Conservation (phyloP, 2,329 filamentous ascomycete species). For the Didymella sp. region DNA sequence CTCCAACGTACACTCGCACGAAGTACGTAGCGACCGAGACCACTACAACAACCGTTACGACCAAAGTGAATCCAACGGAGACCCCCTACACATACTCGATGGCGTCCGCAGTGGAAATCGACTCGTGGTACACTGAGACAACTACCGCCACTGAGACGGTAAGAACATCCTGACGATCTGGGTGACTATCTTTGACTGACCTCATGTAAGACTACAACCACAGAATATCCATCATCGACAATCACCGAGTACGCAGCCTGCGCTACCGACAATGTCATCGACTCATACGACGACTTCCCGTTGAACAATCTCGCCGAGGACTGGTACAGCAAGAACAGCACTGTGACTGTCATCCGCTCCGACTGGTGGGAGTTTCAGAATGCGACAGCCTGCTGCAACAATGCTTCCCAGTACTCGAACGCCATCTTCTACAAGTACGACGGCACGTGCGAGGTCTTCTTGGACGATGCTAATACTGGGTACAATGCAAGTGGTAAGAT, state of each 20-base stretch:
- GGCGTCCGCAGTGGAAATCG: slow-evolving; percentile 6
- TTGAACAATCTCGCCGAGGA: slow-evolving; percentile 6
- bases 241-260: slow-evolving; percentile 13
- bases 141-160: slow-evolving; percentile 8
- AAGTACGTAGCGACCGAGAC: slow-evolving; percentile 11
- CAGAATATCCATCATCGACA: slow-evolving; percentile 8
- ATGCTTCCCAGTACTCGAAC: slow-evolving; percentile 1
- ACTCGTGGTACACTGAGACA: slow-evolving; percentile 12
- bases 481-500: slow-evolving; percentile 5
- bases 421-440: slow-evolving; percentile 18
- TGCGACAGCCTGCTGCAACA: slow-evolving; percentile 11
- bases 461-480: neutral
- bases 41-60: slow-evolving; percentile 7
- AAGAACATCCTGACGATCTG: neutral
- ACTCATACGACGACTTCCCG: slow-evolving; percentile 8
- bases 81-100: slow-evolving; percentile 10
- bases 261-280: slow-evolving; percentile 11
- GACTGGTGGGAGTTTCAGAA: slow-evolving; percentile 13
- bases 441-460: slow-evolving; percentile 12
- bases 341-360: slow-evolving; percentile 12
- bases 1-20: slow-evolving; percentile 17
- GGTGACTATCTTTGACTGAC: neutral
- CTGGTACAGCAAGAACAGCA: slow-evolving; percentile 17
- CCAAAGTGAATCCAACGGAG: slow-evolving; percentile 13
- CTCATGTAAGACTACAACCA: slow-evolving; percentile 7